These are phyloP conservation scores for Emericellopsis terricola DNA, from an alignment of 495 filamentous ascomycete genomes.

Conservation along the genomic window DNA sequence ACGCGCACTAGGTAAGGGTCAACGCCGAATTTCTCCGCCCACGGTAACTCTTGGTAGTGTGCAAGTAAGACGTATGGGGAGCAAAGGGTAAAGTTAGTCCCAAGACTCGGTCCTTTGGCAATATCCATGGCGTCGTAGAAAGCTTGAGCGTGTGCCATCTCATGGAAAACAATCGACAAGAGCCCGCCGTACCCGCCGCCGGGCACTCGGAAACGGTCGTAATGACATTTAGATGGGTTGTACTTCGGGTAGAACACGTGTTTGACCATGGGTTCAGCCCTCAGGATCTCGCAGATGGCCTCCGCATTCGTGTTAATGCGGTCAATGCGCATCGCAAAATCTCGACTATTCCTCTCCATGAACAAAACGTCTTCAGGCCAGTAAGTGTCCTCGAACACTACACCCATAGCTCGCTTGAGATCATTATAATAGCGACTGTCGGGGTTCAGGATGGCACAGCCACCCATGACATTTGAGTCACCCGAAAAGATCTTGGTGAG, in stretches of 20 bases:
- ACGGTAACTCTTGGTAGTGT: constrained; percentile 83
- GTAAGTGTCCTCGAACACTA: constrained; percentile 70
- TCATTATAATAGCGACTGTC: constrained; percentile 46
- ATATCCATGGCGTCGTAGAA: constrained; percentile 82
- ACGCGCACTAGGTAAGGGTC: constrained; percentile 63
- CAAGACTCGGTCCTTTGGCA: constrained; percentile 83
- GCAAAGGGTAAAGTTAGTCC: constrained; percentile 86
- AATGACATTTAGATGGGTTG: constrained; percentile 45
- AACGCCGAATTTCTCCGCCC: constrained; percentile 66
- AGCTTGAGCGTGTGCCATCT: constrained; percentile 46
- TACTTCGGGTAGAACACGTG: constrained; percentile 76
- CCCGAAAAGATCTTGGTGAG: constrained; percentile 95
- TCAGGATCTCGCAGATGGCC: constrained; percentile 53
- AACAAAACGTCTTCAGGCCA: constrained; percentile 91
- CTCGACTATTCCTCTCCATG: constrained; percentile 88
- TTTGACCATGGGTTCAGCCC: constrained; percentile 41
- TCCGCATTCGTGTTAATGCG: constrained; percentile 79
- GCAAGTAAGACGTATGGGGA: constrained; percentile 85
- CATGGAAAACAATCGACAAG: constrained; percentile 63
- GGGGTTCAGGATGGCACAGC: constrained; percentile 74
- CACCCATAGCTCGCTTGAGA: constrained; percentile 41
- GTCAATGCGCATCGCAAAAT: constrained; percentile 70
- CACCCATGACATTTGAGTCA: constrained; percentile 96
- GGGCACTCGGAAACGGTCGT: constrained; percentile 59
- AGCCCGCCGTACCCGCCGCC: constrained; percentile 83